Evolutionary conservation across 257 asterid genomes (phyloP), one percentile per base, ranked within the genome.

Genomic region (Primulina huaijiensis): DNA sequence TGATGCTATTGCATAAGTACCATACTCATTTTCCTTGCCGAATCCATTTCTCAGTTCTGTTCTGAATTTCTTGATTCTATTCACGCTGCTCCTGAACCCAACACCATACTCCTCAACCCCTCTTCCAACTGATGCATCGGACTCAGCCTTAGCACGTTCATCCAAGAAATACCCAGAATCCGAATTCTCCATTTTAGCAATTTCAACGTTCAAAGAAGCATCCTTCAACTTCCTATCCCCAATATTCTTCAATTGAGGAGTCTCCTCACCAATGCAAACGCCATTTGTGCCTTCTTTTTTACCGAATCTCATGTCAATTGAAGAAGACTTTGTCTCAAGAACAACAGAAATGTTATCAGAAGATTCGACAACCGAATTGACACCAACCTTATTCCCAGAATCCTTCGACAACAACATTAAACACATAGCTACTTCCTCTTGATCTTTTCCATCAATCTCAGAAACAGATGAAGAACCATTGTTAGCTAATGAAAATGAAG

Each of bases 131-230:
- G 95, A 87, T 62, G 78, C 85, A 71, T 86, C 94, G 0, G 97
- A 93, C 72, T 93, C 99, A 53, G 75, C 83, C 76, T 83, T 86
- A 17, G 75, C 80, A 76, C 81, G 75, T 67, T 86, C 99, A 72
- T 79, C 94, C 82, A 93, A 79, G 81, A 86, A 90, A 79, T 93
- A 90, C 40, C 84, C 99, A n/a, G 99, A 92, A 77, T 89, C 98
- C 34, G 98, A 92, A 67, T 86, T 77, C 73, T 83, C 93, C 60
- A 69, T 70, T 52, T 81, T 69, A 23, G 68, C 81, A 53, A 75
- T 62, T 62, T 79, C 88, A 53, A 19, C 83, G 50, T 74, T 85
- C 74, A 78, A 56, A 69, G 31, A 59, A 72, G 68, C 60, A 23
- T 68, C 82, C 61, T 79, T 76, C 16, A 79, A 31, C 83, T 80